These are phyloP conservation scores for Kwoniella sp. DNA, from an alignment of 768 basidiomycete species.

Conservation along the genomic window DNA sequence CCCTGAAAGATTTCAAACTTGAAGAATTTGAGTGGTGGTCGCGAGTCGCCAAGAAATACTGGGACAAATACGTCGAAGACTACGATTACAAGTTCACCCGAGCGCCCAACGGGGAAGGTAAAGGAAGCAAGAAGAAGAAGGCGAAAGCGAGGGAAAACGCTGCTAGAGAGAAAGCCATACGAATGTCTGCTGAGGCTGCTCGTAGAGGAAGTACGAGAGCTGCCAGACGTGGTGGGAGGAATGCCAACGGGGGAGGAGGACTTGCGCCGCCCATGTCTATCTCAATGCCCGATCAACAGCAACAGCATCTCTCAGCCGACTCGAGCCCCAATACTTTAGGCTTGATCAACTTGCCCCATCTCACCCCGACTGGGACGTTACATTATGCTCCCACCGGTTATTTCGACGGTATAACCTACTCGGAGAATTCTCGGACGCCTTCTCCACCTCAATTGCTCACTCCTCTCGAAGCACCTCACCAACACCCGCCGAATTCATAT, in stretches of 20 bases:
- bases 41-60: slow-evolving; percentile 10
- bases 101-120: slow-evolving; percentile 20
- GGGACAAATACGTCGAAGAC: slow-evolving; percentile 10
- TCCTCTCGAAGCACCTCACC: slow-evolving; percentile 11
- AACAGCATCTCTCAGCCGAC: slow-evolving; percentile 1
- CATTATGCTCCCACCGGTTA: slow-evolving; percentile 6
- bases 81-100: slow-evolving; percentile 18
- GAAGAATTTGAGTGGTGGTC: slow-evolving; percentile 19
- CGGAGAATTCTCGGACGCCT: slow-evolving; percentile 7
- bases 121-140: slow-evolving; percentile 15
- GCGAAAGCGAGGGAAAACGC: slow-evolving; percentile 19
- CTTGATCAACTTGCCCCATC: slow-evolving; percentile 6
- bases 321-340: slow-evolving; percentile 12
- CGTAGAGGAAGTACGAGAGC: slow-evolving; percentile 2
- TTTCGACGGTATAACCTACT: slow-evolving; percentile 15
- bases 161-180: slow-evolving; percentile 14
- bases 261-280: slow-evolving; percentile 13
- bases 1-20: slow-evolving; percentile 11
- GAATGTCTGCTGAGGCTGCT: slow-evolving; percentile 13
- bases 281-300: slow-evolving; percentile 6
- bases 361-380: slow-evolving; percentile 2
- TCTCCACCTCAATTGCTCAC: slow-evolving; percentile 16
- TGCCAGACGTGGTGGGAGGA: neutral
- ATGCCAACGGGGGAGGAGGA: neutral
- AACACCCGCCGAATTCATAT: slow-evolving; percentile 1